Base-by-base conservation (phyloP, 306 rosid genomes). In the Ammopiptanthus mongolicus region DNA sequence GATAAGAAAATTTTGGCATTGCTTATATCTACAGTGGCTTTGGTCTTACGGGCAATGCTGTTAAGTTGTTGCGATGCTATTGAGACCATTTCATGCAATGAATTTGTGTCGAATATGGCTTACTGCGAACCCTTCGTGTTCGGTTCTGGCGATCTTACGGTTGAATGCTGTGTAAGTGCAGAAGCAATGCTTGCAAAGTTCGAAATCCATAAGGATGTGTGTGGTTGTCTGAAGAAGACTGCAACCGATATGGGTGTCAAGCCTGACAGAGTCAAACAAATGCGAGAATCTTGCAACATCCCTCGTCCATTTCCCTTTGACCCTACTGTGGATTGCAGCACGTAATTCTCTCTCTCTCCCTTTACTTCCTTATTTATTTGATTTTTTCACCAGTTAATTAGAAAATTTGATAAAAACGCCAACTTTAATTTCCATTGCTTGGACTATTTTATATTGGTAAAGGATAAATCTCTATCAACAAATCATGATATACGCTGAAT, bases 231-330 rank as follows among this genome's bases (percentile, higher is more conserved):
- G 14, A 73, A 76, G 31, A 23, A 31, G 0, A 74, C 80, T 2
- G 82, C 84, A 4, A 4, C 19, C 6, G 29, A 15, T 1, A 2
- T 41, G 4, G 13, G 17, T 6, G 8, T 81, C 8, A 44, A 52
- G 23, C 58, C 13, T 5, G 66, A 47, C 1, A 77, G 73, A 69
- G 55, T 76, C 4, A 19, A 18, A 8, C 5, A 23, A 5, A 25
- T 80, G 10, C 75, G 78, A 13, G 9, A 52, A 1, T 5, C n/a
- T 1, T 84, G 85, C 80, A 12, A 73, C 0, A 21, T 81, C 47
- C 3, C 28, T n/a, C 14, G 47, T 21, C 28, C 62, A 6, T 18
- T 84, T 7, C 83, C 85, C 18, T 59, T 81, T 2, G 85, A 77
- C 39, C 88, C 85, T 14, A 12, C 37, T 0, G 23, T 68, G 1